Percentiles rank a stretch among this genome's conserved stretches.
Evolutionary conservation across 352 stramenopile genomes (phyloP).

Genomic region (Globisporangium orthogonon): DNA sequence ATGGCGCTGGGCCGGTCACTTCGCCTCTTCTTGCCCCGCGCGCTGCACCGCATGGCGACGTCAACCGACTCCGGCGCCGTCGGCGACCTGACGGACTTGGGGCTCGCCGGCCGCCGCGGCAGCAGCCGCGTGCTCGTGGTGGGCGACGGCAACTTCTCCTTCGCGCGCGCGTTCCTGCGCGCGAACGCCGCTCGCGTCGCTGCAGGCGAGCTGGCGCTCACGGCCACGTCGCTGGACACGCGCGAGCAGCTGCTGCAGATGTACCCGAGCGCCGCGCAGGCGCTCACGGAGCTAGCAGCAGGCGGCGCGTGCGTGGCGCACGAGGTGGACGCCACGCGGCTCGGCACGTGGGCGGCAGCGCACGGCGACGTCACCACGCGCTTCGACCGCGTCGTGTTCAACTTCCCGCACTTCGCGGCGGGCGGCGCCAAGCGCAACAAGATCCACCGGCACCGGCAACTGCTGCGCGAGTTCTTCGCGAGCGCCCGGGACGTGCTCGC

Average conservation of each 20-base stretch:
- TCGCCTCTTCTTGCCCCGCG: background rate
- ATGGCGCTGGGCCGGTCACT: background rate
- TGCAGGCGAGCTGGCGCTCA: conserved; percentile 22
- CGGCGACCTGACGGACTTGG: conserved; percentile 55
- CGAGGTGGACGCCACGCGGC: conserved; percentile 62
- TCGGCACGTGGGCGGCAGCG: conserved; percentile 30
- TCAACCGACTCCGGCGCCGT: background rate
- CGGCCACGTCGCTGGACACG: conserved; percentile 65
- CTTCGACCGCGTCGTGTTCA: conserved; percentile 83
- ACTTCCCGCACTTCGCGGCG: conserved; percentile 82
- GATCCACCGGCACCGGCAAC: conserved; percentile 73
- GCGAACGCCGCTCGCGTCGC: conserved; percentile 26
- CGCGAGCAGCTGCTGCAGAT: conserved; percentile 56
- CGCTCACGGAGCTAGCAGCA: conserved; percentile 46
- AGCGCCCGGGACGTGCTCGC: conserved; percentile 51
- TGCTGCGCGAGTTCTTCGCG: conserved; percentile 71
- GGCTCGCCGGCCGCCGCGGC: conserved; percentile 10
- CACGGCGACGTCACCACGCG: background rate
- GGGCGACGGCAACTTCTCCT: conserved; percentile 85
- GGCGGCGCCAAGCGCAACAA: conserved; percentile 75
- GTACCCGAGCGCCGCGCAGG: conserved; percentile 55
- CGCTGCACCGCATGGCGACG: background rate
- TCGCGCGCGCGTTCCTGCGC: conserved; percentile 60
- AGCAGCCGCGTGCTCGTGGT: conserved; percentile 52
- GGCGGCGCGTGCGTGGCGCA: conserved; percentile 54